Evolutionary conservation across 257 asterid genomes (phyloP).

Genomic region (Nicotiana paniculata): DNA sequence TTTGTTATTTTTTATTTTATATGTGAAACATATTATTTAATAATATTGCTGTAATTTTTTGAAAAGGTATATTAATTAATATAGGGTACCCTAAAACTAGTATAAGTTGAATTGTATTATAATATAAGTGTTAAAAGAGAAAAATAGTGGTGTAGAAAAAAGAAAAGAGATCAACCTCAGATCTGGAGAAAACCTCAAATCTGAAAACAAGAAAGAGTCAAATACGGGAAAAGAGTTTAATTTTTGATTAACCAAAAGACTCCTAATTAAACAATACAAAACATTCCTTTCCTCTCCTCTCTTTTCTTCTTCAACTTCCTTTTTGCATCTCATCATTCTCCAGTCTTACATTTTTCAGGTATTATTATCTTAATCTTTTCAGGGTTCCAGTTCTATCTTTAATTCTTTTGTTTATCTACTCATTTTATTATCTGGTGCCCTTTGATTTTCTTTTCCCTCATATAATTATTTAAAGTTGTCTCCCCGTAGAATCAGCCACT

Average conservation of each 20-base stretch:
- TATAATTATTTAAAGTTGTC: not conserved
- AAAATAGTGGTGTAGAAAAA: not conserved
- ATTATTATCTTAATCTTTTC: not conserved
- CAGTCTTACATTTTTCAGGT: not conserved
- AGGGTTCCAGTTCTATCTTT: not conserved
- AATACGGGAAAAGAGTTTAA: not conserved
- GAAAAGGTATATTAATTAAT: no score
- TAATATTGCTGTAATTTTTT: no score
- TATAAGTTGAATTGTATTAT: no score
- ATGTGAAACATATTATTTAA: no score
- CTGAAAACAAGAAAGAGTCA: slow-evolving; percentile 1
- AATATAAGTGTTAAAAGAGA: not conserved
- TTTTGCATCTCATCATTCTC: not conserved
- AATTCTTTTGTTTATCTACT: not conserved
- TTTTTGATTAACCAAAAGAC: not conserved
- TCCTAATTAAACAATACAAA: not conserved
- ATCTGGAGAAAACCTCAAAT: not conserved
- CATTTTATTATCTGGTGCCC: not conserved
- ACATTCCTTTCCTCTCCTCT: no score
- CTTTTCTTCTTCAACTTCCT: not conserved
- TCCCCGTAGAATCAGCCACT: no score
- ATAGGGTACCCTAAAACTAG: no score
- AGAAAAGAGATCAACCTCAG: not conserved
- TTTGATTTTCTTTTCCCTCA: not conserved
- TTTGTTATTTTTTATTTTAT: no score